phyloP scores from a whole-genome alignment of 306 rosid genomes.

The Vigna hirtella region DNA sequence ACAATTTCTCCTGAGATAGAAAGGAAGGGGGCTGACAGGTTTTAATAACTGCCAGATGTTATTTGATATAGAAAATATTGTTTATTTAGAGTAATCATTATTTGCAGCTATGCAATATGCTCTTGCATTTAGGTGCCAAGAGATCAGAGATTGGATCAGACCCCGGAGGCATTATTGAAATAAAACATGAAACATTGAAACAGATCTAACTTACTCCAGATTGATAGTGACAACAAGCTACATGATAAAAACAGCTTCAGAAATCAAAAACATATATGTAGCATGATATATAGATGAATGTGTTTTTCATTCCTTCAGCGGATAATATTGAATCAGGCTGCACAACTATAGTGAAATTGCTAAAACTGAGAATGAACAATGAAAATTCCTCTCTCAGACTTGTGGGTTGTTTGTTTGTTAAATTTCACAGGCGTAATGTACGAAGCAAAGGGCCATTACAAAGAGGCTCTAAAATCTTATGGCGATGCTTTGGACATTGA shows the following conservation, averaged over 20 bases:
- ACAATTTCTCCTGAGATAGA: not conserved
- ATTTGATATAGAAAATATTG: not conserved
- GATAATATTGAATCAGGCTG: constrained; percentile 1
- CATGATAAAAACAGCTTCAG: not conserved
- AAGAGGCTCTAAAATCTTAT: constrained; percentile 73
- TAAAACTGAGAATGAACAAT: not conserved
- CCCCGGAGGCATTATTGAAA: not conserved
- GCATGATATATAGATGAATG: constrained; percentile 6
- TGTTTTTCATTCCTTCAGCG: not conserved
- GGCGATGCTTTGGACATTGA: constrained; percentile 67
- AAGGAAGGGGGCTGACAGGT: not conserved
- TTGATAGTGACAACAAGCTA: constrained; percentile 11
- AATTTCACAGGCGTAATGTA: constrained; percentile 63
- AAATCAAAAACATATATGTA: not conserved
- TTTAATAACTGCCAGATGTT: not conserved
- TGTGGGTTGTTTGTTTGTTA: constrained; percentile 22
- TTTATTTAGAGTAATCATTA: not conserved
- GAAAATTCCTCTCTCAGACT: constrained; percentile 16
- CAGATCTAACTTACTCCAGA: not conserved
- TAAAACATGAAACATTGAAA: not conserved
- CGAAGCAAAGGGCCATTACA: constrained; percentile 69
- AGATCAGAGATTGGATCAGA: constrained; percentile 6
- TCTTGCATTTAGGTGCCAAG: not conserved
- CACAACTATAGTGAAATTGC: not conserved
- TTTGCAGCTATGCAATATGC: not conserved